Evolutionary conservation across 2,329 filamentous ascomycete species (phyloP).

Genomic region (Arachnomyces sp.): DNA sequence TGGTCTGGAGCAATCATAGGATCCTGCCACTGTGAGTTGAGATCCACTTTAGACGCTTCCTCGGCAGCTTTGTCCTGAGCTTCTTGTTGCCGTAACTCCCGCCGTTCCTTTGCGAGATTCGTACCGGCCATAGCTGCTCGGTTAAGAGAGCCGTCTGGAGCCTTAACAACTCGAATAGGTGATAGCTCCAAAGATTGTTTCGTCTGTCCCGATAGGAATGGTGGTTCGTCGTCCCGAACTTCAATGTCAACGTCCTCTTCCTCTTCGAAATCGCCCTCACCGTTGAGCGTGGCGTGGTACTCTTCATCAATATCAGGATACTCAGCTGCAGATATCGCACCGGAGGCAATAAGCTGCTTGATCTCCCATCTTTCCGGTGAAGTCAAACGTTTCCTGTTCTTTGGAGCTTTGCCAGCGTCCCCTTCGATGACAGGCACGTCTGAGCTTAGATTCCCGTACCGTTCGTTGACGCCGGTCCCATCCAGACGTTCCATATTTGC

Average conservation of each 20-base stretch:
- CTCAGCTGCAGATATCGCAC: conserved; percentile 83
- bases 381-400: conserved; percentile 83
- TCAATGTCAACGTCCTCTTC: conserved; percentile 98
- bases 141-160: conserved; percentile 96
- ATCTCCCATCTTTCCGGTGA: conserved; percentile 98
- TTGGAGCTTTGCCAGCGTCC: conserved; percentile 47
- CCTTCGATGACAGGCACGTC: conserved; percentile 57
- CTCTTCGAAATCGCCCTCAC: conserved; percentile 79
- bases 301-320: conserved; percentile 94
- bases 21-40: conserved; percentile 90
- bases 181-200: conserved; percentile 93
- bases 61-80: conserved; percentile 68
- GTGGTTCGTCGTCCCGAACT: conserved; percentile 89
- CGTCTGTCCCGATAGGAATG: conserved; percentile 90
- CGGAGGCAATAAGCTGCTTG: conserved; percentile 88
- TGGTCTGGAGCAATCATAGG: conserved; percentile 84
- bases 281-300: conserved; percentile 77
- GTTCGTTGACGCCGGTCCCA: conserved; percentile 45
- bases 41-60: conserved; percentile 66
- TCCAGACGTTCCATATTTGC: conserved; percentile 82
- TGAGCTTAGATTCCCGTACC: conserved; percentile 46
- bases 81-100: conserved; percentile 83
- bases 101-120: conserved; percentile 75
- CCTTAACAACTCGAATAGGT: conserved; percentile 92
- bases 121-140: conserved; percentile 92